Base-by-base conservation (phyloP, 1,284 basidiomycete genomes). In the Singerocomus rubriflavus region DNA sequence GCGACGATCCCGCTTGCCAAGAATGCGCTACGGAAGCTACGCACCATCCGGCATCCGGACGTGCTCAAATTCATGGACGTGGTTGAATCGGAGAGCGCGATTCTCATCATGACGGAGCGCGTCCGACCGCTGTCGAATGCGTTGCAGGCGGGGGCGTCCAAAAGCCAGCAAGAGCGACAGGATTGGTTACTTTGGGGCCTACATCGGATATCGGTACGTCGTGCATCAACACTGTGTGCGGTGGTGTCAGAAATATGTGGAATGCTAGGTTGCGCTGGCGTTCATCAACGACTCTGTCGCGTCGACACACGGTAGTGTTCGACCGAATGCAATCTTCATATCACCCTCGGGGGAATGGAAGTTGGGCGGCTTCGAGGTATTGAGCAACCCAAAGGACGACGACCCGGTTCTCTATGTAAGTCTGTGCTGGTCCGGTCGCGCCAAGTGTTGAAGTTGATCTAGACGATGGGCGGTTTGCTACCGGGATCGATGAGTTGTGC, bases 101-200 rank as follows among this genome's bases (percentile, higher is more conserved):
- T 99, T 36, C 91, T 93, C 70, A 92, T 99, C 60, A 91, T 97
- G 73, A 98, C 96, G 0, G 97, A 99, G 71, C 87, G 90, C 4
- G 88, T 98, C 7, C 77, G 82, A 17, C 92, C 93, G 4, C 73
- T 99, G 7, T 75, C 80, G 31, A 71, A 74, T n/a, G 80, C 82
- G 1, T 68, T 95, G 39, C 73, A 79, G 32, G 74, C 81, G 29
- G 88, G 83, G 81, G 74, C 80, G 21, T 74, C 75, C 37, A 88
- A 85, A 60, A 76, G 71, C 61, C 74, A 72, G 42, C 82, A 81
- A 56, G 85, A 85, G 54, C 77, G 74, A 55, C 86, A 93, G 57
- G 91, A 96, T 57, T 98, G 93, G 93, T 71, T 96, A 32, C 71
- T 93, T 4, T 99, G 96, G 96, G 96, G 96, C 6, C 71, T 98